Evolutionary conservation across 2,329 filamentous ascomycete genomes (phyloP).

Genomic region (Fusarium secorum): DNA sequence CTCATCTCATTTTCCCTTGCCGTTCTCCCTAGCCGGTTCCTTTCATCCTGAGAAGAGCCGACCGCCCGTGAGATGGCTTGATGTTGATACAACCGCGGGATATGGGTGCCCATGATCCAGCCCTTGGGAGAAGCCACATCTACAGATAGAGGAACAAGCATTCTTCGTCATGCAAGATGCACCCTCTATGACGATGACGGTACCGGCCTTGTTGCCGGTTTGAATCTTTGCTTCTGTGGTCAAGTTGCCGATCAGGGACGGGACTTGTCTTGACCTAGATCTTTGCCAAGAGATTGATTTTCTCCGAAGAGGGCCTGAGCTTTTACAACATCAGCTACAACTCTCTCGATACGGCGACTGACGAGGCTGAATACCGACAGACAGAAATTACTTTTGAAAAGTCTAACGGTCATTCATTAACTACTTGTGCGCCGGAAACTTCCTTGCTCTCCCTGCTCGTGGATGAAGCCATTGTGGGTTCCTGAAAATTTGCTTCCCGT

Average conservation of each 20-base stretch:
- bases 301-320: constrained; percentile 30
- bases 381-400: neutral
- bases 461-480: constrained; percentile 23
- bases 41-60: constrained; percentile 31
- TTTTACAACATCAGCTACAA: constrained; percentile 1
- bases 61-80: constrained; percentile 8
- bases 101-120: neutral
- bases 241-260: constrained; percentile 39
- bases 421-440: neutral
- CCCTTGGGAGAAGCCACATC: constrained; percentile 15
- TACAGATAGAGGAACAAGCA: constrained; percentile 6
- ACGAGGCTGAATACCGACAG: constrained; percentile 6
- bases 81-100: neutral
- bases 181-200: constrained; percentile 16
- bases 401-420: constrained; percentile 6
- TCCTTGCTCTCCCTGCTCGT: constrained; percentile 6
- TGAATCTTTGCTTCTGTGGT: neutral
- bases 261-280: constrained; percentile 22
- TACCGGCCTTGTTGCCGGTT: neutral
- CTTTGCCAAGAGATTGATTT: constrained; percentile 37
- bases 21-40: constrained; percentile 18
- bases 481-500: constrained; percentile 27
- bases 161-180: constrained; percentile 21
- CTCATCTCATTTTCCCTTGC: constrained; percentile 8
- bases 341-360: neutral